Conservation (phyloP, 805 yeast species). For the Candida qinlingensis region DNA sequence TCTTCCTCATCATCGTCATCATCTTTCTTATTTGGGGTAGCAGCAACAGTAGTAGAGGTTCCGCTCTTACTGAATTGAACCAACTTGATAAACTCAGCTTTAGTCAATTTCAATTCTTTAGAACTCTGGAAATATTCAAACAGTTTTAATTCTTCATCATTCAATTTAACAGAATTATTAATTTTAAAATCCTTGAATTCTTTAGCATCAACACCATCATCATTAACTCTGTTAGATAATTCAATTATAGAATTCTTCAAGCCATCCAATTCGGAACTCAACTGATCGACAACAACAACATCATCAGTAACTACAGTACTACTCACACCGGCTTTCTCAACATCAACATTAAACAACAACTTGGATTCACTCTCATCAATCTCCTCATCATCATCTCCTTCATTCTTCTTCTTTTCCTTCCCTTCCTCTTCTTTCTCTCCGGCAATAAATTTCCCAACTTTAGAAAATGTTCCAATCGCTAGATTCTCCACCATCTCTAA, state of each 20-base stretch:
- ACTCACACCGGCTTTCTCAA: constrained; percentile 24
- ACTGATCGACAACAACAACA: constrained; percentile 27
- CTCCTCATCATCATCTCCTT: constrained; percentile 3
- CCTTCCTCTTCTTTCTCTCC: constrained; percentile 8
- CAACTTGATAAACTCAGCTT: background rate
- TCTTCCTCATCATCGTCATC: constrained; percentile 16
- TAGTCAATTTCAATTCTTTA: background rate
- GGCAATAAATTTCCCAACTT: constrained; percentile 44
- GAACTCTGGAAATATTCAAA: constrained; percentile 41
- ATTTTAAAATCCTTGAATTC: background rate
- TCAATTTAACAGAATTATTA: background rate
- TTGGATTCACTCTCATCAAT: constrained; percentile 23
- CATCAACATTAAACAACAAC: constrained; percentile 39
- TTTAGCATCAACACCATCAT: background rate
- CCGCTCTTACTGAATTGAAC: constrained; percentile 31
- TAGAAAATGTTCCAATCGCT: constrained; percentile 53
- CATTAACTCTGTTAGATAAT: background rate
- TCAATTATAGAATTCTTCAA: background rate
- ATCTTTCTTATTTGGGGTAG: constrained; percentile 3
- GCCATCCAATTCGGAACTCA: constrained; percentile 30
- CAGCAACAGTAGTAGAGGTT: background rate
- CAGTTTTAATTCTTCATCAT: background rate
- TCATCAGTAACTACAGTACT: constrained; percentile 37
- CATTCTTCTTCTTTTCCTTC: constrained; percentile 11
- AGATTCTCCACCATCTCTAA: constrained; percentile 67